A percentile compares a stretch with the other conserved stretches of the same genome.
Evolutionary conservation across 2,329 filamentous ascomycete genomes (phyloP).

Genomic region (Pyrenophora seminiperda): DNA sequence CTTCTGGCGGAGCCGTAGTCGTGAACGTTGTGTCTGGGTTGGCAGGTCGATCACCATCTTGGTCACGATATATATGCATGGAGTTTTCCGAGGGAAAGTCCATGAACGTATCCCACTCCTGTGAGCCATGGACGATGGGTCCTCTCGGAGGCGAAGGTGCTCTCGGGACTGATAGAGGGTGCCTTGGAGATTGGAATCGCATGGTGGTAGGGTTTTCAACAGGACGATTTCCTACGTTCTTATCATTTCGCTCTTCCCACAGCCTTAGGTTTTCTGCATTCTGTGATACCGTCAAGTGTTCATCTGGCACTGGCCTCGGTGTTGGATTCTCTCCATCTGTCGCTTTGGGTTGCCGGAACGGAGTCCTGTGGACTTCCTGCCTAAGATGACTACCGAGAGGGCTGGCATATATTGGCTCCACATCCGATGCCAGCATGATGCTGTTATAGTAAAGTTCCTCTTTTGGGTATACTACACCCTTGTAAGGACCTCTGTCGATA

Average conservation of each 20-base stretch:
- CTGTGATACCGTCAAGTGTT: constrained; percentile 2
- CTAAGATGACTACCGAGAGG: constrained; percentile 2
- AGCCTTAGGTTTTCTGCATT: constrained; percentile 1
- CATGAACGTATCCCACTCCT: constrained; percentile 13
- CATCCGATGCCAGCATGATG: constrained; percentile 21
- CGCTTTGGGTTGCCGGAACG: background rate
- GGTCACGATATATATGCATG: background rate
- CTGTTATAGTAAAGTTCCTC: constrained; percentile 28
- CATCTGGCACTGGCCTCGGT: constrained; percentile 4
- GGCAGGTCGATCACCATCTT: background rate
- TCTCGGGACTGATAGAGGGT: background rate
- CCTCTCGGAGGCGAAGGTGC: background rate
- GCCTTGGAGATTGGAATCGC: background rate
- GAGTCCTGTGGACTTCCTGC: constrained; percentile 7
- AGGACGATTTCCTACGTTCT: no score
- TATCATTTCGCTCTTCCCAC: background rate
- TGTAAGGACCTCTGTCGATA: constrained; percentile 21
- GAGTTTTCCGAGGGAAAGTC: constrained; percentile 5
- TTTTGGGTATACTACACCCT: constrained; percentile 15
- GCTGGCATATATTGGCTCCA: constrained; percentile 5
- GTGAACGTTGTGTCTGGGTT: background rate
- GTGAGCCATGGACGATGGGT: constrained; percentile 9
- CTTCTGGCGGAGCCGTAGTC: background rate
- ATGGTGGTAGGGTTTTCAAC: background rate
- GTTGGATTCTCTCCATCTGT: background rate